Percentiles rank a stretch among this genome's conserved stretches.
phyloP scores from a whole-genome alignment of 805 yeast genomes.

The Clavispora asparagi region DNA sequence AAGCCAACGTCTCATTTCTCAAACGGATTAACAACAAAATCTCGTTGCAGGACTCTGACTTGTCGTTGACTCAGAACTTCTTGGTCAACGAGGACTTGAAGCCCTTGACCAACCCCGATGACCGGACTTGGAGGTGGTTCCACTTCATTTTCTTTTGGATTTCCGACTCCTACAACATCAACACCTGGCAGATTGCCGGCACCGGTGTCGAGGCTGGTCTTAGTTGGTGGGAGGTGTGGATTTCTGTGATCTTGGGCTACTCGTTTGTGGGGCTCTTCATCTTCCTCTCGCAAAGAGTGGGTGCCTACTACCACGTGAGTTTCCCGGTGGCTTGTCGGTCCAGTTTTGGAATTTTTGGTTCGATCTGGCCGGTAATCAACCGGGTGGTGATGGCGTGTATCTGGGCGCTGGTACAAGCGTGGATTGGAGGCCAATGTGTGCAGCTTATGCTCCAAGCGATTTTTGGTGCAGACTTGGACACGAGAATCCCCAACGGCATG shows the following conservation, averaged over 20 bases:
- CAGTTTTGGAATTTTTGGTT: slow-evolving; percentile 1
- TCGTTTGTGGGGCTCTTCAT: slow-evolving; percentile 1
- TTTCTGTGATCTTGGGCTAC: slow-evolving; percentile 1
- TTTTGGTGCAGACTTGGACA: background rate
- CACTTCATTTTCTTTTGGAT: slow-evolving; percentile 1
- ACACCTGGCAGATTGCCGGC: slow-evolving; percentile 2
- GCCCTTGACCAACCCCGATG: background rate
- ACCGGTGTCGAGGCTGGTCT: slow-evolving; percentile 2
- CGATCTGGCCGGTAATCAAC: slow-evolving; percentile 1
- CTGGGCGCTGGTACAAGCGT: slow-evolving; percentile 1
- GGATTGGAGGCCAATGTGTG: slow-evolving; percentile 3
- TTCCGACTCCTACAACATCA: slow-evolving; percentile 1
- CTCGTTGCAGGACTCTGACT: background rate
- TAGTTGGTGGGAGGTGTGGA: slow-evolving; percentile 3
- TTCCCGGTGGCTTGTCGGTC: slow-evolving; percentile 1
- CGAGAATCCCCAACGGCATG: slow-evolving; percentile 1
- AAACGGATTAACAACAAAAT: background rate
- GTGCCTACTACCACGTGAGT: slow-evolving; percentile 2
- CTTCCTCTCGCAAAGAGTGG: slow-evolving; percentile 1
- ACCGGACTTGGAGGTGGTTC: slow-evolving; percentile 1
- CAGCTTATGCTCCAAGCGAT: slow-evolving; percentile 1
- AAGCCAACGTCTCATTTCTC: background rate
- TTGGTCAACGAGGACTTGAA: slow-evolving; percentile 1
- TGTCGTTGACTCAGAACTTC: background rate
- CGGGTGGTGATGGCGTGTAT: slow-evolving; percentile 1